Evolutionary conservation across 768 basidiomycete species (phyloP).

Genomic region (Pisolithus albus): DNA sequence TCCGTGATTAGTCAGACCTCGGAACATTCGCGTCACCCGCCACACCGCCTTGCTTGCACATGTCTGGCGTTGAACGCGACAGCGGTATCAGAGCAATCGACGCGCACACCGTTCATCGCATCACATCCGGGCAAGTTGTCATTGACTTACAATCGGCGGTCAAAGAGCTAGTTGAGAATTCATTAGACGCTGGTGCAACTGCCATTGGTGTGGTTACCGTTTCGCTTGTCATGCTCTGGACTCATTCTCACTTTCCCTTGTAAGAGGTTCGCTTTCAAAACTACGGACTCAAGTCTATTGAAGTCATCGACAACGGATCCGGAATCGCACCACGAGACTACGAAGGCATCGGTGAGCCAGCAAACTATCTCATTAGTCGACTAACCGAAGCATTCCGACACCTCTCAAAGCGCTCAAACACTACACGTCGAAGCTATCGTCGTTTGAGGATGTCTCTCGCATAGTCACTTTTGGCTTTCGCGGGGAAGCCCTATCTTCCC

Average conservation of each 20-base stretch:
- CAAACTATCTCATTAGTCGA: background rate
- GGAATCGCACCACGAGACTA: conserved; percentile 79
- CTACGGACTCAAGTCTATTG: conserved; percentile 72
- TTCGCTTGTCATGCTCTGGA: background rate
- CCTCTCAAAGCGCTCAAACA: conserved; percentile 68
- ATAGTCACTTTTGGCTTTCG: conserved; percentile 89
- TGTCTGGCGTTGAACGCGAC: background rate
- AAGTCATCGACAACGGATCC: conserved; percentile 88
- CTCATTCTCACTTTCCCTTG: background rate
- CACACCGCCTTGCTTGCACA: background rate
- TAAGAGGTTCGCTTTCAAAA: conserved; percentile 88
- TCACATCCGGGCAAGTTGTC: conserved; percentile 94
- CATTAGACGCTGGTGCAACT: conserved; percentile 87
- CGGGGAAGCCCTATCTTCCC: conserved; percentile 90
- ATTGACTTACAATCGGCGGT: conserved; percentile 89
- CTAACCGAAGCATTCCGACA: background rate
- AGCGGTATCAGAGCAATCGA: conserved; percentile 57
- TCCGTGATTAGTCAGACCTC: background rate
- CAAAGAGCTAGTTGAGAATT: conserved; percentile 96
- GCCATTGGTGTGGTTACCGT: conserved; percentile 56
- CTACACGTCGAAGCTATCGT: conserved; percentile 84
- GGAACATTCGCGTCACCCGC: background rate
- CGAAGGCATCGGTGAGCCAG: conserved; percentile 61
- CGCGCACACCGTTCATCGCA: conserved; percentile 68
- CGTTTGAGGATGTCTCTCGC: conserved; percentile 63